phyloP scores from a whole-genome alignment of 805 yeast genomes.

The Starmera quercuum region DNA sequence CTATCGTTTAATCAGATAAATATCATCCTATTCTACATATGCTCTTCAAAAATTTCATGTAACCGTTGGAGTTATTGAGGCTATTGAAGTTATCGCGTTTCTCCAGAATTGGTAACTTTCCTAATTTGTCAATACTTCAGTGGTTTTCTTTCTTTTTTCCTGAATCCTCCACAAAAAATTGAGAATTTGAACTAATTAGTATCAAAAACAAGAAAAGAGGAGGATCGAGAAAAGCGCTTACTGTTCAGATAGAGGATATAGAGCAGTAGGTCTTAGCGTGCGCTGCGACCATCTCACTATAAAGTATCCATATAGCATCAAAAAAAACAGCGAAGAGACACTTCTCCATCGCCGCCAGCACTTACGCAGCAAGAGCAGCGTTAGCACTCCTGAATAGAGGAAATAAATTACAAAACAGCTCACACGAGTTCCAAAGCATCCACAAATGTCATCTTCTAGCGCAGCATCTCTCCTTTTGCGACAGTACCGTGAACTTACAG shows the following conservation, averaged over 20 bases:
- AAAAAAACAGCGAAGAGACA: not conserved
- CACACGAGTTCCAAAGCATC: not conserved
- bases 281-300: not conserved
- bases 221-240: not conserved
- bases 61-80: too few species aligned
- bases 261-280: not conserved
- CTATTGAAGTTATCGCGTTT: too few species aligned
- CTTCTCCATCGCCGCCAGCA: not conserved
- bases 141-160: not conserved
- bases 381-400: too few species aligned
- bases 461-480: conserved; percentile 85
- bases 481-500: conserved; percentile 89
- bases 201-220: too few species aligned
- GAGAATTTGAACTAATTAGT: too few species aligned
- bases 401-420: not conserved
- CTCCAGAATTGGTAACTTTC: too few species aligned
- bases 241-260: not conserved
- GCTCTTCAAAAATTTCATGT: too few species aligned
- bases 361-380: too few species aligned
- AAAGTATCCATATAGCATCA: not conserved
- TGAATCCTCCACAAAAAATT: too few species aligned
- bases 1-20: too few species aligned
- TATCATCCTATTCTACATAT: too few species aligned
- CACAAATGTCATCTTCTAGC: conserved; percentile 20
- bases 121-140: not conserved